Percentiles rank a stretch among this genome's conserved stretches.
These are phyloP conservation scores for Zoysia pacifica DNA, from an alignment of 176 grass and related monocot species.

Conservation along the genomic window DNA sequence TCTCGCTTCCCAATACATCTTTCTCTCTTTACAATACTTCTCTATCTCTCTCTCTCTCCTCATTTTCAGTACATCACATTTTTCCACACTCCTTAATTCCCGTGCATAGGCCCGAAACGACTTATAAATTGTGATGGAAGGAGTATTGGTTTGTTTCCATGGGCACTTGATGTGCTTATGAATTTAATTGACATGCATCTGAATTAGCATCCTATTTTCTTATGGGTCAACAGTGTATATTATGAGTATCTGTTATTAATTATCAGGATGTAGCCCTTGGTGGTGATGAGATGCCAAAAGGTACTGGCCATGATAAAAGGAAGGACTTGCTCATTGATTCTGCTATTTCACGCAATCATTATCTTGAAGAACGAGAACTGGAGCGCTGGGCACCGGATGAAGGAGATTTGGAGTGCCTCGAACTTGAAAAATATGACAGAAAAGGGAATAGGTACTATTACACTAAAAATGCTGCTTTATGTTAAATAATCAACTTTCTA, in stretches of 20 bases:
- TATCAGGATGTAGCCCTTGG: conserved; percentile 80
- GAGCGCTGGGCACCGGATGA: conserved; percentile 90
- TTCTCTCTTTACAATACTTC: no score
- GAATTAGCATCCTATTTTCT: neutral
- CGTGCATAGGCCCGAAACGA: no score
- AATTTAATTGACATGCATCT: conserved; percentile 1
- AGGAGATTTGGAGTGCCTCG: conserved; percentile 78
- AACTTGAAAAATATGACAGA: conserved; percentile 79
- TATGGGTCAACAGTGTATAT: neutral
- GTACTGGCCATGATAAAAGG: conserved; percentile 71
- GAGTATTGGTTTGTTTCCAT: conserved; percentile 23
- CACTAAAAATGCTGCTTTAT: conserved; percentile 3
- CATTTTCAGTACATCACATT: no score
- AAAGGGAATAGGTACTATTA: conserved; percentile 71
- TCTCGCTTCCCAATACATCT: no score
- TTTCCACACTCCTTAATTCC: no score
- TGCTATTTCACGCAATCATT: conserved; percentile 81
- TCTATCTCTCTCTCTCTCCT: no score
- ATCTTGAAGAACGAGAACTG: conserved; percentile 85
- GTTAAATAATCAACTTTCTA: conserved; percentile 24
- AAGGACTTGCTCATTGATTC: conserved; percentile 97
- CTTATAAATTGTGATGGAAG: no score
- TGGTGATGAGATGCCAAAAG: conserved; percentile 63
- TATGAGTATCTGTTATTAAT: conserved; percentile 34
- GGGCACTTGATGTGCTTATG: conserved; percentile 17